phyloP scores from a whole-genome alignment of 2,329 filamentous ascomycete genomes.

The Trichoderma cornu-damae region DNA sequence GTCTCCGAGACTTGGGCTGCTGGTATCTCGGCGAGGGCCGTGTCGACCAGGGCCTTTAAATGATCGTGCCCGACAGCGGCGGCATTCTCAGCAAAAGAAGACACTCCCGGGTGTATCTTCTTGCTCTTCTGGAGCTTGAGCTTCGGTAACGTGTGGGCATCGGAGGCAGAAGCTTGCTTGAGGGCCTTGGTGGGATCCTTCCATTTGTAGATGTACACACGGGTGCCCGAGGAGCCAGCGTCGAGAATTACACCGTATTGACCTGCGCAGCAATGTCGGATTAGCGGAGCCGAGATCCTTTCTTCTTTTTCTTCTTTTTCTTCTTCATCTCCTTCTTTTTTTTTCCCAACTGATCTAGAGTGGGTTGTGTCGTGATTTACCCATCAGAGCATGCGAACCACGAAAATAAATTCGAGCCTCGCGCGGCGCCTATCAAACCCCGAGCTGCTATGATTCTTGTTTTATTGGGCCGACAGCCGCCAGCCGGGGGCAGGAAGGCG shows the following conservation, averaged over 20 bases:
- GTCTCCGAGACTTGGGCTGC: conserved; percentile 72
- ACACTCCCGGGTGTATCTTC: conserved; percentile 91
- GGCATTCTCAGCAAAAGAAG: conserved; percentile 76
- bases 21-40: conserved; percentile 76
- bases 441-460: background rate
- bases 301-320: background rate
- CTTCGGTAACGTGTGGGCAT: conserved; percentile 64
- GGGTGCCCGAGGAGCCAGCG: conserved; percentile 94
- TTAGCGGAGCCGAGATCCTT: conserved; percentile 1
- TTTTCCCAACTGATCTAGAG: background rate
- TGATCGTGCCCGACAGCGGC: conserved; percentile 75
- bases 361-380: background rate
- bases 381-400: conserved; percentile 6
- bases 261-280: conserved; percentile 34
- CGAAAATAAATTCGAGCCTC: background rate
- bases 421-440: background rate
- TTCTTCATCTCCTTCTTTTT: background rate
- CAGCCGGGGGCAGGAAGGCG: background rate
- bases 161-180: conserved; percentile 43
- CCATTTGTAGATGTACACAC: conserved; percentile 93
- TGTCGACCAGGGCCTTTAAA: conserved; percentile 70
- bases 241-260: conserved; percentile 93
- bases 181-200: conserved; percentile 64
- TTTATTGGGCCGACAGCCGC: background rate
- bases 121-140: conserved; percentile 83